Evolutionary conservation across 495 filamentous ascomycete species (phyloP), one percentile per base, ranked within the genome.

Genomic region (Pyronema omphalodes): DNA sequence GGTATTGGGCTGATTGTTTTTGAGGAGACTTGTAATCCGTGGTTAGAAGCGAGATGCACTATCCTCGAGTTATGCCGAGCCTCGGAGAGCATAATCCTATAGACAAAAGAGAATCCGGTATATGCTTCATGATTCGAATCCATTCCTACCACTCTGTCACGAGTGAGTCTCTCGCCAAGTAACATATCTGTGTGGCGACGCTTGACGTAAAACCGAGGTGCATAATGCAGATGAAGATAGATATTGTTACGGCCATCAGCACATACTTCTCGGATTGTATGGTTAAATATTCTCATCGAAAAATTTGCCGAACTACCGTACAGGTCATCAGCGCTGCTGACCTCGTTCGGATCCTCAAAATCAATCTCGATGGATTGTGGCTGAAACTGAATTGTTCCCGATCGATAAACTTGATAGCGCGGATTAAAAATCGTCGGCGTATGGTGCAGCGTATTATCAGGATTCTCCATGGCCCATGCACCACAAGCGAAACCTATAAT

Each of bases 41-140:
- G 39, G 23, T 60, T 58, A 0, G 54, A 44, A 6, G 37, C 41
- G 9, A 65, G 52, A 0, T 17, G 33, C 11, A 51, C 8, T 9
- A 66, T 15, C 3, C 18, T 37, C 9, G 9, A 8, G 19, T 60
- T 18, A 19, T 59, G 56, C 7, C 8, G 7, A 0, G 9, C 6
- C 9, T 58, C 37, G 14, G 41, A 46, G 3, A 66, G 33, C 18
- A 37, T 37, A 35, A 66, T 52, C 18, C 56, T 52, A 46, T 66
- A 66, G 8, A 66, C 59, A 34, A 66, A 58, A 19, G 62, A 60
- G 39, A 62, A 66, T 8, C 59, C 55, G 1, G 59, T 54, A 56
- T 54, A 56, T 35, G 40, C 52, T 29, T 44, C 54, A 7, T 66
- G 63, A 6, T 50, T 51, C 19, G 39, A 51, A 14, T 63, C 60